Evolutionary conservation across 2,329 filamentous ascomycete genomes (phyloP), one percentile per base, ranked within the genome.

Genomic region (Ceratocystis colombiana): DNA sequence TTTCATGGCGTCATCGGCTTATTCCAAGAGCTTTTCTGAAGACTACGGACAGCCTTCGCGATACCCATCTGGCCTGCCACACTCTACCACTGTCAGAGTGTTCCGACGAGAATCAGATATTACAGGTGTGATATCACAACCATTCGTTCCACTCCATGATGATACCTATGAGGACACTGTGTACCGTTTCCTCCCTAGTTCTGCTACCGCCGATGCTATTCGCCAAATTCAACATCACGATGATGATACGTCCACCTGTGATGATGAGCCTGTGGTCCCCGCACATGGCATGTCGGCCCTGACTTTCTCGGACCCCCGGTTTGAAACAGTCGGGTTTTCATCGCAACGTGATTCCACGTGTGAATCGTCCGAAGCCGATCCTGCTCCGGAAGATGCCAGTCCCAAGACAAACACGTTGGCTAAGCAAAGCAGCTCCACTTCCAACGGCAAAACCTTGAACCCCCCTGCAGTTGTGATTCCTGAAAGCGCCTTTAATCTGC

Each of bases 401-500:
- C 25, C 25, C n/a, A 37, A 61, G 12, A 30, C 61, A 25, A 41
- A 50, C 20, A 48, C 33, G 12, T 46, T 22, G 48, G 50, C n/a
- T n/a, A 37, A 53, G 12, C 20, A 55, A 72, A 72, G 6, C 71
- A 69, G 61, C 37, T 41, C 10, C 73, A 3, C 77, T 77, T 59
- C 76, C 76, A 22, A 75, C n/a, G 41, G 78, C 15, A 77, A 77
- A 65, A 80, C 76, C 66, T 74, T 84, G 7, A 74, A 75, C 64
- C 77, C 83, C 15, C 82, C 82, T 12, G 73, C 77, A 62, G 72
- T 77, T 70, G 71, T 77, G 62, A 71, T 77, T 64, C 73, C 77
- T 53, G 73, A 75, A 68, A 76, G 83, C 67, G 77, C 82, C 46
- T 73, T 75, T 22, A 85, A 82, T 69, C 80, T 83, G 62, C 79